Base-by-base conservation (phyloP, 2,329 filamentous ascomycete genomes). In the Calonectria leucothoes region DNA sequence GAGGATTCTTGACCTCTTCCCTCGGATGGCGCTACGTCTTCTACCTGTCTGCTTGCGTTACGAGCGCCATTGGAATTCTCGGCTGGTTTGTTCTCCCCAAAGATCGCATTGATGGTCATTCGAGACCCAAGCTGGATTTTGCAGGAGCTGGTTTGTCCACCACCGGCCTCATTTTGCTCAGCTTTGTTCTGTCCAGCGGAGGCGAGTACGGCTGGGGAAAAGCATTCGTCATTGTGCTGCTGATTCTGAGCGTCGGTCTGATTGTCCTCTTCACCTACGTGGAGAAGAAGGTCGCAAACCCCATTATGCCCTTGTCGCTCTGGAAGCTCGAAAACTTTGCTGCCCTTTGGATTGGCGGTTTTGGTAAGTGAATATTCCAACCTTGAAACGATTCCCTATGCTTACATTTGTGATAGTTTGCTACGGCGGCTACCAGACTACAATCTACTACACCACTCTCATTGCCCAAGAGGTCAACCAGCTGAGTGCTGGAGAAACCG, bases 291-390 rank as follows among this genome's bases (percentile, higher is more conserved):
- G 83, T 86, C 25, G 72, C 80, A 17, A 86, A 87, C 64, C 86
- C 86, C 2, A 84, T 87, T 68, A 87, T 87, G 86, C 86, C 86
- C 0, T 76, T 87, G 1, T 85, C 84, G 0, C 73, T 87, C 10
- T 87, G 86, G 86, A 87, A 85, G 61, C 82, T 87, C 23, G 82
- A 82, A 31, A 87, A 87, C 72, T 87, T 87, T 69, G 86, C 85
- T 7, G 85, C 84, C 4, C 78, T 87, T 0, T 87, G 86, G 86
- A 80, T 87, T 29, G 82, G 85, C 17, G 86, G 86, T 1, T 87
- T 87, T 29, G 69, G 68, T 70, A 37, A 70, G 68, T 35, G 17
- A 15, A 25, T 14, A 25, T 14, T 29, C 31, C 20, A 25, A 10
- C 14, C 7, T 29, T 10, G 1, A 23, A 10, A 11, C 35, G 8